Percentiles rank a stretch among this genome's conserved stretches.
These are phyloP conservation scores for Nothophaeocryptopus gaeumannii DNA, from an alignment of 2,329 filamentous ascomycete genomes.

Conservation along the genomic window DNA sequence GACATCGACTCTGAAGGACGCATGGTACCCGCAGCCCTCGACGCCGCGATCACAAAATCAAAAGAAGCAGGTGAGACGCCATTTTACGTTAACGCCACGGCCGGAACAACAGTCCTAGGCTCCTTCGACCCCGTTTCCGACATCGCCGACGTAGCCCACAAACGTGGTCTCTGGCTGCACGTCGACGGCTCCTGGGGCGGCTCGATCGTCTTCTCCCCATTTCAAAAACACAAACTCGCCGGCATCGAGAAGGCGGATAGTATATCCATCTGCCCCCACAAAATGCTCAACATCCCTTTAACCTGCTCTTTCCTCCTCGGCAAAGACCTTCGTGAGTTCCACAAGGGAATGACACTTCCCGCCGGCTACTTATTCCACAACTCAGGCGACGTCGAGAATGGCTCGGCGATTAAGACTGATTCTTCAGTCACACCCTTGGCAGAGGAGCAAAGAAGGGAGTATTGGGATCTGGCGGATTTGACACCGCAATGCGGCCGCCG, in stretches of 20 bases:
- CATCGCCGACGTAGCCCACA: conserved; percentile 68
- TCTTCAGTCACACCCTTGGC: conserved; percentile 9
- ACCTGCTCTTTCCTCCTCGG: conserved; percentile 88
- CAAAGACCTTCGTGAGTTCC: conserved; percentile 72
- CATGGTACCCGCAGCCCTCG: conserved; percentile 67
- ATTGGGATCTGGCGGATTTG: conserved; percentile 88
- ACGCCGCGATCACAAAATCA: conserved; percentile 60
- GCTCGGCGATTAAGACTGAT: conserved; percentile 35
- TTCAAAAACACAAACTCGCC: conserved; percentile 61
- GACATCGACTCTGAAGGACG: conserved; percentile 69
- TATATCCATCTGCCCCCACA: conserved; percentile 89
- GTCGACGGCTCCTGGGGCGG: conserved; percentile 92
- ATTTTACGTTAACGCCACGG: conserved; percentile 93
- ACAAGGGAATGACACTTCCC: conserved; percentile 77
- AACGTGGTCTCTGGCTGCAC: conserved; percentile 81
- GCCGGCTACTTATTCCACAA: conserved; percentile 66
- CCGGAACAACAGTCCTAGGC: conserved; percentile 88
- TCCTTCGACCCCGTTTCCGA: conserved; percentile 77
- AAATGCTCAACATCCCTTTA: conserved; percentile 89
- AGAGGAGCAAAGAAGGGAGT: conserved; percentile 21
- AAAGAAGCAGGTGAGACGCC: conserved; percentile 70
- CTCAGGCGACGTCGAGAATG: conserved; percentile 24
- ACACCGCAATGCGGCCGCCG: conserved; percentile 90
- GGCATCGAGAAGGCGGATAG: conserved; percentile 75
- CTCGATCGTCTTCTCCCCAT: conserved; percentile 70